Percentiles rank a stretch among this genome's conserved stretches.
phyloP scores from a whole-genome alignment of 2,329 filamentous ascomycete species.

The Claviceps maximensis region DNA sequence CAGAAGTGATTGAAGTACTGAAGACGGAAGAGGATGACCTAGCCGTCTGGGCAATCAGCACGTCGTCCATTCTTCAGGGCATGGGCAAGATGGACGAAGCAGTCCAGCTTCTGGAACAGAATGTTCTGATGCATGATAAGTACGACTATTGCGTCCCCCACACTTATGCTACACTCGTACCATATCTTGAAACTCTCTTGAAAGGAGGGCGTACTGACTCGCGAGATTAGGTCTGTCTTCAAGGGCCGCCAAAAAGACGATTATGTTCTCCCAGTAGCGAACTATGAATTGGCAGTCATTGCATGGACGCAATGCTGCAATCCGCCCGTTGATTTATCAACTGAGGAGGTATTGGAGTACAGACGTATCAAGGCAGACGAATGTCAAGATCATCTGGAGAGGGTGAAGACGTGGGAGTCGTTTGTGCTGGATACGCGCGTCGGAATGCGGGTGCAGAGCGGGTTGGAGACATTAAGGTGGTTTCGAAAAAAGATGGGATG shows the following conservation, averaged over 20 bases:
- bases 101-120: conserved; percentile 45
- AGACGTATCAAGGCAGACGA: conserved; percentile 39
- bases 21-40: conserved; percentile 43
- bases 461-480: conserved; percentile 51
- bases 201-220: not conserved
- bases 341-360: conserved; percentile 23
- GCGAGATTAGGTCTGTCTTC: conserved; percentile 31
- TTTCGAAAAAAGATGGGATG: conserved; percentile 30
- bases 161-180: not conserved
- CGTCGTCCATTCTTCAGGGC: conserved; percentile 51
- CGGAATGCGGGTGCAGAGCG: conserved; percentile 59
- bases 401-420: conserved; percentile 54
- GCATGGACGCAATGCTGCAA: conserved; percentile 57
- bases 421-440: conserved; percentile 65
- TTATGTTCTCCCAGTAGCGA: conserved; percentile 58
- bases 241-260: conserved; percentile 52
- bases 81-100: conserved; percentile 52
- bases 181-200: not conserved
- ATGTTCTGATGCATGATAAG: conserved; percentile 54
- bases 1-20: conserved; percentile 29
- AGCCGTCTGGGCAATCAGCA: conserved; percentile 53
- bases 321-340: conserved; percentile 17
- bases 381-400: conserved; percentile 52
- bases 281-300: conserved; percentile 78
- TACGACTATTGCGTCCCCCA: conserved; percentile 17